Conservation (phyloP, 345 rosid species). For the Leavenworthia alabamica region DNA sequence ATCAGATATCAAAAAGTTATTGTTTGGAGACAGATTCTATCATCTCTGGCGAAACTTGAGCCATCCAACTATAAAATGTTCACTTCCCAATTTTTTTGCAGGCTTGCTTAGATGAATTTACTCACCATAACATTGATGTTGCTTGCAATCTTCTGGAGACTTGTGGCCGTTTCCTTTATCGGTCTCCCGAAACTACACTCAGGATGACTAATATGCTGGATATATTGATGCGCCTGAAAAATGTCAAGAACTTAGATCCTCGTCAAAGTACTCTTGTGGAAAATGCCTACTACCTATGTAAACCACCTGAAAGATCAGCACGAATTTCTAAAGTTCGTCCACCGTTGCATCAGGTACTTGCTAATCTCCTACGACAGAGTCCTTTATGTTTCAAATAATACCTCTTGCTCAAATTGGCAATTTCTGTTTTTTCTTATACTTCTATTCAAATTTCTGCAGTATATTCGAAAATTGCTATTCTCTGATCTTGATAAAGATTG, state of each 20-base stretch:
- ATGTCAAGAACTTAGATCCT: constrained; percentile 97
- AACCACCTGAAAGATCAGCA: constrained; percentile 99
- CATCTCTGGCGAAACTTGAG: not conserved
- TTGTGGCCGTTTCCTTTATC: constrained; percentile 94
- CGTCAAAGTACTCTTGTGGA: constrained; percentile 96
- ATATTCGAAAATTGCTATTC: constrained; percentile 80
- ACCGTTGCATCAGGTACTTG: constrained; percentile 78
- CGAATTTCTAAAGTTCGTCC: constrained; percentile 84
- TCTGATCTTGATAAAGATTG: constrained; percentile 94
- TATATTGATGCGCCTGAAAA: constrained; percentile 98
- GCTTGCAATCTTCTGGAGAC: constrained; percentile 99
- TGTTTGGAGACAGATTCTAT: not conserved
- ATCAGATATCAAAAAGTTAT: not conserved
- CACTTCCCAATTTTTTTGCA: constrained; percentile 30
- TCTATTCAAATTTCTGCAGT: constrained; percentile 44
- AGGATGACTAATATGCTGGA: constrained; percentile 98
- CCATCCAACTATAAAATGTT: constrained; percentile 9
- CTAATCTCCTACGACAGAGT: not conserved
- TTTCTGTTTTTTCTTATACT: constrained; percentile 4
- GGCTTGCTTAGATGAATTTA: constrained; percentile 98
- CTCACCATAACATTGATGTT: constrained; percentile 98
- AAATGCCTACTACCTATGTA: constrained; percentile 97
- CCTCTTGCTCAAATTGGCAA: not conserved
- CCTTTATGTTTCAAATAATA: not conserved
- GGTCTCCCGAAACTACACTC: constrained; percentile 89